A percentile compares a stretch with the other conserved stretches of the same genome.
Evolutionary conservation across 202 grass and related monocot species (phyloP).

Genomic region (Zoysia matrella): DNA sequence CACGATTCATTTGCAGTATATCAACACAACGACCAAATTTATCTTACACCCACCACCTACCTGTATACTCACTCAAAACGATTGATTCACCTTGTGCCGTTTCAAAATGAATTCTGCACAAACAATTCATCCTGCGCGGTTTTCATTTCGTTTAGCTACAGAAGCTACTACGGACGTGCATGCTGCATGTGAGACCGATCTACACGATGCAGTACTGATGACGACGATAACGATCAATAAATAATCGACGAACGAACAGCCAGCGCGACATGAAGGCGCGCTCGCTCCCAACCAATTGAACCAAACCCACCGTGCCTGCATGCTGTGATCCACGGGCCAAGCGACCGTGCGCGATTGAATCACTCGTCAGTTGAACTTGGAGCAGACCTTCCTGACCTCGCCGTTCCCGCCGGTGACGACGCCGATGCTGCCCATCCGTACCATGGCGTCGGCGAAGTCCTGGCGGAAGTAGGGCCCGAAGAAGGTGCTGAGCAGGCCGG

Average conservation of each 20-base stretch:
- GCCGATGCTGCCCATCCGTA: conserved; percentile 75
- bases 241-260: conserved; percentile 3
- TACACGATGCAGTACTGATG: conserved; percentile 24
- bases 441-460: conserved; percentile 82
- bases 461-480: conserved; percentile 69
- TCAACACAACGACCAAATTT: too few species aligned
- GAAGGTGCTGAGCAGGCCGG: conserved; percentile 46
- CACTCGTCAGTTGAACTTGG: conserved; percentile 69
- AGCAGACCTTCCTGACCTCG: conserved; percentile 78
- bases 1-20: too few species aligned
- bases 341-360: neutral
- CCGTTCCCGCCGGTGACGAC: conserved; percentile 58
- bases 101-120: too few species aligned
- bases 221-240: neutral
- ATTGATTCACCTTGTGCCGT: too few species aligned
- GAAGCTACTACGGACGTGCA: too few species aligned
- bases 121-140: too few species aligned
- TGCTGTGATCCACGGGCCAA: neutral
- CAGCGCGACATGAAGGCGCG: conserved; percentile 8
- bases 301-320: neutral
- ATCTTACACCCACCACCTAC: too few species aligned
- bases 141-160: too few species aligned
- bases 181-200: conserved; percentile 10
- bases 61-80: too few species aligned
- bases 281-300: neutral